These are phyloP conservation scores for Trichothecium sympodiale DNA, from an alignment of 2,329 filamentous ascomycete species.

Conservation along the genomic window DNA sequence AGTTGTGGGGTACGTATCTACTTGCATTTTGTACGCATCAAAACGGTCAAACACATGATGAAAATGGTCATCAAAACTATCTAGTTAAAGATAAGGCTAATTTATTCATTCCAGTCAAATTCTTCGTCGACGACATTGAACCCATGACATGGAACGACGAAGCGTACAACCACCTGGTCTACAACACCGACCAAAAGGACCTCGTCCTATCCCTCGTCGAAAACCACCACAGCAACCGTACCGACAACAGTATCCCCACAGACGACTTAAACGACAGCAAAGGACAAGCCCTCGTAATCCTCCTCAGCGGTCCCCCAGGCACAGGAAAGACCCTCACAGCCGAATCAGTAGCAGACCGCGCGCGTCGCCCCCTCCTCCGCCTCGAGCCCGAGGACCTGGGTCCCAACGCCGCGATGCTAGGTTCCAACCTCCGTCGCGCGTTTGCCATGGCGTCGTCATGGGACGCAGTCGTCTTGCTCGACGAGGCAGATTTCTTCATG, in stretches of 20 bases:
- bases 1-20: not conserved
- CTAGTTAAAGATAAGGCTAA: not conserved
- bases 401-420: constrained; percentile 27
- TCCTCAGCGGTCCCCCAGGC: constrained; percentile 33
- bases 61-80: not conserved
- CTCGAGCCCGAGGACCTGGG: constrained; percentile 37
- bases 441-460: constrained; percentile 30
- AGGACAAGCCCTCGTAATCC: constrained; percentile 31
- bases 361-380: constrained; percentile 31
- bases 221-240: constrained; percentile 19
- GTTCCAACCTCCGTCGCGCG: constrained; percentile 32
- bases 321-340: constrained; percentile 36
- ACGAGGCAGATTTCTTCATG: constrained; percentile 28
- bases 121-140: constrained; percentile 29
- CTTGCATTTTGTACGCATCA: not conserved
- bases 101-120: constrained; percentile 17
- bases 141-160: constrained; percentile 32
- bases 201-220: constrained; percentile 36
- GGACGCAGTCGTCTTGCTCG: constrained; percentile 15
- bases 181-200: constrained; percentile 34
- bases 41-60: constrained; percentile 23
- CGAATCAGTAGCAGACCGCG: constrained; percentile 30
- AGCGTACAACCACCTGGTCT: constrained; percentile 34
- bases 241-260: constrained; percentile 10
- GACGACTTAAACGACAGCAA: constrained; percentile 32